A percentile compares a stretch with the other conserved stretches of the same genome.
Evolutionary conservation across 2,329 filamentous ascomycete species (phyloP).

Genomic region (Xylariaceae sp.): DNA sequence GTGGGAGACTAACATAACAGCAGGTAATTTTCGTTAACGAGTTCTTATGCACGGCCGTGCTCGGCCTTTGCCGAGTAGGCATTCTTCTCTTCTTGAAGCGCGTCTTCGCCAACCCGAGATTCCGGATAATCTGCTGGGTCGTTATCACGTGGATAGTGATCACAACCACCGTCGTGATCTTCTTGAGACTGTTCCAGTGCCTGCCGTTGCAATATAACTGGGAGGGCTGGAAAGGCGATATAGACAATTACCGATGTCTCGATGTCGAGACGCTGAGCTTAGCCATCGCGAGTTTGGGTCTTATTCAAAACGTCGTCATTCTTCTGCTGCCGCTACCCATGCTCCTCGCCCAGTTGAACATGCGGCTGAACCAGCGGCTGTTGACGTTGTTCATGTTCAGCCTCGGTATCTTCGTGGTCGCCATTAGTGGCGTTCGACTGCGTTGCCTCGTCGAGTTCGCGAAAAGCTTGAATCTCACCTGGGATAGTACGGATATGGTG

Average conservation of each 20-base stretch:
- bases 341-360: constrained; percentile 12
- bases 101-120: constrained; percentile 6
- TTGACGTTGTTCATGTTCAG: constrained; percentile 21
- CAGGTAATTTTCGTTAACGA: constrained; percentile 17
- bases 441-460: constrained; percentile 10
- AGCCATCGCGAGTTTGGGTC: constrained; percentile 6
- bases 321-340: constrained; percentile 18
- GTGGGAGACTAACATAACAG: not conserved
- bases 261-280: constrained; percentile 11
- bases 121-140: constrained; percentile 5
- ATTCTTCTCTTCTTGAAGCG: constrained; percentile 18
- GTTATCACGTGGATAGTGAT: constrained; percentile 13
- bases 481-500: constrained; percentile 15
- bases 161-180: constrained; percentile 5
- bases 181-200: constrained; percentile 20
- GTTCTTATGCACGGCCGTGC: constrained; percentile 13
- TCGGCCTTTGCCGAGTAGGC: constrained; percentile 40
- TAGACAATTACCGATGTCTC: constrained; percentile 5
- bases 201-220: constrained; percentile 17
- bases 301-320: constrained; percentile 19
- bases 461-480: constrained; percentile 13
- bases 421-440: constrained; percentile 16
- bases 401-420: constrained; percentile 13
- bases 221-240: constrained; percentile 14
- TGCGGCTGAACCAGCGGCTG: constrained; percentile 10